Evolutionary conservation across 164 flowering plant species (phyloP).

Genomic region (Dillenia turbinata): DNA sequence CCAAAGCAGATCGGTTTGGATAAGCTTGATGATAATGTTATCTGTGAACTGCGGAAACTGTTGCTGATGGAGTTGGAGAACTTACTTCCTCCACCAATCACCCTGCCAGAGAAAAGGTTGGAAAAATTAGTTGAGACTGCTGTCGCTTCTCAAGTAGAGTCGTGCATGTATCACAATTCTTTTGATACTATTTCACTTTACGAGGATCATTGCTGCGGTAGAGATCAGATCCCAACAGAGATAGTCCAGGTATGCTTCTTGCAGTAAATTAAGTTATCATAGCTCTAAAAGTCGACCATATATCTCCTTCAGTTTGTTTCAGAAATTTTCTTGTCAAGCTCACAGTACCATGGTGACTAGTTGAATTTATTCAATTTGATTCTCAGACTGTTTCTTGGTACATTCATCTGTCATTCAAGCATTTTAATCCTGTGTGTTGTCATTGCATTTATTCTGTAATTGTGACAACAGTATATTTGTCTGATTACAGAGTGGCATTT

Average conservation of each 20-base stretch:
- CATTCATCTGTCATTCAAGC: no score
- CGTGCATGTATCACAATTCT: constrained; percentile 69
- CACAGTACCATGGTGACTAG: no score
- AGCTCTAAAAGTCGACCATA: no score
- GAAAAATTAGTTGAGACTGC: constrained; percentile 68
- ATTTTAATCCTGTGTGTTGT: no score
- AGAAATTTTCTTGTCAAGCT: no score
- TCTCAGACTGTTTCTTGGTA: no score
- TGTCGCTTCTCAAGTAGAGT: constrained; percentile 44
- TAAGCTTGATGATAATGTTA: constrained; percentile 20
- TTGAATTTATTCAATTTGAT: no score
- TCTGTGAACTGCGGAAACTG: constrained; percentile 32
- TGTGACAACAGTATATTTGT: no score
- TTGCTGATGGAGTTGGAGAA: constrained; percentile 55
- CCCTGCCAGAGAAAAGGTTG: constrained; percentile 43
- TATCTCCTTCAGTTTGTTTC: no score
- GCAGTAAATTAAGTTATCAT: no score
- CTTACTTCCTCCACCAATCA: constrained; percentile 56
- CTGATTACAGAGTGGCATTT: no score
- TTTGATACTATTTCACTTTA: constrained; percentile 45
- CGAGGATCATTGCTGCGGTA: constrained; percentile 65
- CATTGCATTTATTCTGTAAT: no score
- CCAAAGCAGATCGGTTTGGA: constrained; percentile 28
- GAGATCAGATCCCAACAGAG: constrained; percentile 67
- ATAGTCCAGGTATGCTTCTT: constrained; percentile 61